Conservation (phyloP, 805 yeast genomes). For the Cyberlindnera nakhonratchasimensis region DNA sequence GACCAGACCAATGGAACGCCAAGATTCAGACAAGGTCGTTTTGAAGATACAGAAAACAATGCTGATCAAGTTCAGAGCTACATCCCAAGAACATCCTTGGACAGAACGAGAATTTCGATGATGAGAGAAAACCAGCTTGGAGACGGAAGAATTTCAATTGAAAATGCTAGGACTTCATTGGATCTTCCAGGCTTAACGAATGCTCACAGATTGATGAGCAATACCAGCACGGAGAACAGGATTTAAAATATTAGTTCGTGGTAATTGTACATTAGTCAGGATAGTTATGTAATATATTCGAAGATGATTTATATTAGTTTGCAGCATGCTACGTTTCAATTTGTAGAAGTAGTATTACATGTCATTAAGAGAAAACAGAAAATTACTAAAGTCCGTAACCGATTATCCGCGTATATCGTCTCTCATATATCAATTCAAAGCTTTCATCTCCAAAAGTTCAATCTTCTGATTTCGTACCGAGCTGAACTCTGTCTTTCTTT, state of each 20-base stretch:
- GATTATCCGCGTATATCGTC: too few species aligned
- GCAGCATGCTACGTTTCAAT: too few species aligned
- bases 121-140: constrained; percentile 33
- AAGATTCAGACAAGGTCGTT: constrained; percentile 17
- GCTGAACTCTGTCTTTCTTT: constrained; percentile 30
- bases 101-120: constrained; percentile 37
- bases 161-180: constrained; percentile 38
- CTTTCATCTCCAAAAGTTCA: constrained; percentile 16
- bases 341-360: too few species aligned
- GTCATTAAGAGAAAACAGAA: too few species aligned
- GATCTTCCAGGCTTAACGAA: constrained; percentile 40
- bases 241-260: too few species aligned
- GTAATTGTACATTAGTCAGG: not conserved
- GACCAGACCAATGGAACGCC: constrained; percentile 29
- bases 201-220: constrained; percentile 33
- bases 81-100: constrained; percentile 35
- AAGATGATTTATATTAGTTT: too few species aligned
- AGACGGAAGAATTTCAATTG: constrained; percentile 37
- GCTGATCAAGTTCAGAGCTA: constrained; percentile 8
- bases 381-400: too few species aligned
- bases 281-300: not conserved
- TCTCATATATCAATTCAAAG: constrained; percentile 2
- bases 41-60: constrained; percentile 1
- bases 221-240: constrained; percentile 12
- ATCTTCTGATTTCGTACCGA: constrained; percentile 19